Evolutionary conservation across 139 green algal genomes (phyloP).

Genomic region (Gonium pectorale): DNA sequence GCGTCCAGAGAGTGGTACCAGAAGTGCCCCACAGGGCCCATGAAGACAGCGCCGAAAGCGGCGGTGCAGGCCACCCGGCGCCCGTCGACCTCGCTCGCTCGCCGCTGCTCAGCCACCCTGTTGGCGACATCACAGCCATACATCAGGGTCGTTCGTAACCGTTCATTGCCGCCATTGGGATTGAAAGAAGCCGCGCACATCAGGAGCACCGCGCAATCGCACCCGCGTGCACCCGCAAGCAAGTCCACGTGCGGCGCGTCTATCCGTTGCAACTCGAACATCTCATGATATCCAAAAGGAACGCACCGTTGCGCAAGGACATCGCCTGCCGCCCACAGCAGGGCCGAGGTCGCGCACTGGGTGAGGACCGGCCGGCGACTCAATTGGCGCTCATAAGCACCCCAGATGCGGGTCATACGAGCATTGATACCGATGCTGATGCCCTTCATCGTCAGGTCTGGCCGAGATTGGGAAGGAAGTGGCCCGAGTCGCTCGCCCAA

Average conservation of each 20-base stretch:
- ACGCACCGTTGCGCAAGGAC: constrained; percentile 50
- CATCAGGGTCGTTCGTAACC: too few species aligned
- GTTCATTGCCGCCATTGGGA: too few species aligned
- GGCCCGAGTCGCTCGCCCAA: too few species aligned
- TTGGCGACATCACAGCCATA: too few species aligned
- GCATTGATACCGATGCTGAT: not conserved
- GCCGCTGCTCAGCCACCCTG: constrained; percentile 25
- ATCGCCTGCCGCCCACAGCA: constrained; percentile 59
- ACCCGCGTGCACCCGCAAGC: too few species aligned
- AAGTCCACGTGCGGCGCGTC: too few species aligned
- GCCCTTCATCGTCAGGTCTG: constrained; percentile 6
- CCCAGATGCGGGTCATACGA: not conserved
- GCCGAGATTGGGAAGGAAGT: too few species aligned
- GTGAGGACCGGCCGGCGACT: constrained; percentile 43
- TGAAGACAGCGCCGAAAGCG: constrained; percentile 53
- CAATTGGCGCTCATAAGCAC: constrained; percentile 23
- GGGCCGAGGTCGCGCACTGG: constrained; percentile 51
- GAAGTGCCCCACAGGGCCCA: constrained; percentile 58
- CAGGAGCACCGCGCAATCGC: too few species aligned
- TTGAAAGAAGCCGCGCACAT: too few species aligned
- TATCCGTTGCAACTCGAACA: too few species aligned
- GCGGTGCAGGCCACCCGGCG: constrained; percentile 38
- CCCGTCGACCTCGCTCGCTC: not conserved
- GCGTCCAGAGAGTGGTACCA: constrained; percentile 60
- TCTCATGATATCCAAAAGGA: too few species aligned